Conservation (phyloP, 306 rosid genomes). For the Fragaria iinumae region DNA sequence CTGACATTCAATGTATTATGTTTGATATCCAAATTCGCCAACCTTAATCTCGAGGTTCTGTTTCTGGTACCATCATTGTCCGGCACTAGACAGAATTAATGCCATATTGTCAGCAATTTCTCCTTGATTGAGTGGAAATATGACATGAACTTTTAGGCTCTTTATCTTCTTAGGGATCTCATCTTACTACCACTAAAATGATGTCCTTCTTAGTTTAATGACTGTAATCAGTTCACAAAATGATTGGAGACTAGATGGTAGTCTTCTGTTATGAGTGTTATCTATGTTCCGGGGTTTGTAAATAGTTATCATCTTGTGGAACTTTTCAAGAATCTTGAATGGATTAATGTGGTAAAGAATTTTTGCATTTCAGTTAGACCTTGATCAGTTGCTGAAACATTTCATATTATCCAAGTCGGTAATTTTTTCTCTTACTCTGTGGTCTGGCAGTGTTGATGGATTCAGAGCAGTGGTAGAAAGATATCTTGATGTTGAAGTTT, state of each 20-base stretch:
- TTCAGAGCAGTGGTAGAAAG: conserved; percentile 85
- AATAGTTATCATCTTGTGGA: neutral
- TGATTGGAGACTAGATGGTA: conserved; percentile 1
- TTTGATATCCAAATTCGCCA: neutral
- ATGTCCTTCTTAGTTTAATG: neutral
- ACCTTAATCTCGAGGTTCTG: neutral
- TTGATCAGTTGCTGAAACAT: neutral
- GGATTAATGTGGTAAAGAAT: neutral
- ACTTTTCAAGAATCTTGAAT: neutral
- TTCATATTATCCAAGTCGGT: neutral
- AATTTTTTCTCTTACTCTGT: conserved; percentile 4
- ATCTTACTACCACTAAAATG: neutral
- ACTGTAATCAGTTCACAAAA: neutral
- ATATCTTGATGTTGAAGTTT: conserved; percentile 72
- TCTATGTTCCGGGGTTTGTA: neutral
- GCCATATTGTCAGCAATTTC: neutral
- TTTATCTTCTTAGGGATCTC: neutral
- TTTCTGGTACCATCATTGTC: neutral
- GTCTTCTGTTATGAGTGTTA: no score
- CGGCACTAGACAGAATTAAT: neutral
- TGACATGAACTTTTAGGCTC: neutral
- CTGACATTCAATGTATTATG: neutral
- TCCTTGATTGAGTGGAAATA: neutral
- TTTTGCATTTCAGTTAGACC: neutral
- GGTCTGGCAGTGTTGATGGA: conserved; percentile 71